phyloP scores from a whole-genome alignment of 768 basidiomycete species.

The Podaxis rugospora region DNA sequence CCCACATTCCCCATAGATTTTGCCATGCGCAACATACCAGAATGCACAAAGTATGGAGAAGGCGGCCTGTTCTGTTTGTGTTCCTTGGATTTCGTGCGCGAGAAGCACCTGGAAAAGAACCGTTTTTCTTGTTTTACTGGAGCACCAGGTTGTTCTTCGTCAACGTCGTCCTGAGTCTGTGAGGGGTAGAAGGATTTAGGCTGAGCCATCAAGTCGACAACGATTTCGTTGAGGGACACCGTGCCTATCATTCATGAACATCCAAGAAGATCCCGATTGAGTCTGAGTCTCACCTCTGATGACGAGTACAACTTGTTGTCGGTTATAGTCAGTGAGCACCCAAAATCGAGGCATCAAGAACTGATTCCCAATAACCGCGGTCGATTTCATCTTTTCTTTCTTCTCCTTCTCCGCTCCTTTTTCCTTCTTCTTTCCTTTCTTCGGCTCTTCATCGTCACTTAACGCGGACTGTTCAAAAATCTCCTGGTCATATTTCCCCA shows the following conservation, averaged over 20 bases:
- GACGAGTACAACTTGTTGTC: constrained; percentile 72
- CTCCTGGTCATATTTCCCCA: constrained; percentile 79
- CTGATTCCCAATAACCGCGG: constrained; percentile 60
- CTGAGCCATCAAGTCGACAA: constrained; percentile 82
- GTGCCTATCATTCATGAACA: constrained; percentile 39
- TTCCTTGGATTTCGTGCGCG: constrained; percentile 18
- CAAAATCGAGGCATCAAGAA: constrained; percentile 80
- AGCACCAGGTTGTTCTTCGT: not conserved
- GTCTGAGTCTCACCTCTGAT: constrained; percentile 44
- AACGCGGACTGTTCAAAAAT: constrained; percentile 68
- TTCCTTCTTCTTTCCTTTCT: constrained; percentile 9
- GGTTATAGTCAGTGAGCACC: constrained; percentile 78
- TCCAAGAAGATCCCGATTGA: constrained; percentile 8
- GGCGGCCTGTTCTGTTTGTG: constrained; percentile 7
- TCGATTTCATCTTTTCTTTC: constrained; percentile 43
- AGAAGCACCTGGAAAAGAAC: constrained; percentile 30
- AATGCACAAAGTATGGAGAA: constrained; percentile 61
- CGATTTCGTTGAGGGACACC: constrained; percentile 84
- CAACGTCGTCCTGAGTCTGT: constrained; percentile 21
- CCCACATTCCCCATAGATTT: constrained; percentile 72
- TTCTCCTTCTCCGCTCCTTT: constrained; percentile 24
- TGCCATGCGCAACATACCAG: constrained; percentile 79
- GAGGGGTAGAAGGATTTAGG: constrained; percentile 62
- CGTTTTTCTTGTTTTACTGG: constrained; percentile 18
- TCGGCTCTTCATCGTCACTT: constrained; percentile 16